Conservation (phyloP, 2,329 filamentous ascomycete genomes). For the Helicocarpus griseus region DNA sequence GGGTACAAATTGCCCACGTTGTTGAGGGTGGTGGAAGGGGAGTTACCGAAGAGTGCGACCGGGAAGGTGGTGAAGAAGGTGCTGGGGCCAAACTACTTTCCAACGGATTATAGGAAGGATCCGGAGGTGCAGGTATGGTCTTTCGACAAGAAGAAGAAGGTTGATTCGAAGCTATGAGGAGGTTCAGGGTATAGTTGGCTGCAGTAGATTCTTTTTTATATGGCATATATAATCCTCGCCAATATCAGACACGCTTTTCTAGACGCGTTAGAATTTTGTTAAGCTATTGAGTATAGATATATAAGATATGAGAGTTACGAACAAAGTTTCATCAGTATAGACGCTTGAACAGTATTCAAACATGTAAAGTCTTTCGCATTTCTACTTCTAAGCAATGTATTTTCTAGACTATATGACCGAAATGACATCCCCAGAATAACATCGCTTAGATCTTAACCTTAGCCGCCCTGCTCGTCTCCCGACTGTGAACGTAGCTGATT, state of each 20-base stretch:
- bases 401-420: no score
- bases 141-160: conserved; percentile 4
- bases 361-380: no score
- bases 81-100: conserved; percentile 31
- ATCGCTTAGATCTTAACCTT: conserved; percentile 39
- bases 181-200: neutral
- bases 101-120: conserved; percentile 16
- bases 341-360: no score
- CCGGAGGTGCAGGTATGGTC: conserved; percentile 19
- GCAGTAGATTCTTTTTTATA: neutral
- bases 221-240: neutral
- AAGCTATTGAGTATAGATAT: no score
- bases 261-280: no score
- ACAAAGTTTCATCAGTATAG: no score
- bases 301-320: no score
- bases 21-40: conserved; percentile 26
- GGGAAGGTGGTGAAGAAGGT: conserved; percentile 44
- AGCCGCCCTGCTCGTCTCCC: conserved; percentile 31
- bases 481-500: conserved; percentile 47
- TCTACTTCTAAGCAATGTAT: no score
- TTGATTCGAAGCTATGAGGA: neutral
- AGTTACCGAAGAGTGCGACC: conserved; percentile 40
- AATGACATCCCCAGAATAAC: no score
- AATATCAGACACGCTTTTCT: neutral
- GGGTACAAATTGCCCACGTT: conserved; percentile 13